phyloP scores from a whole-genome alignment of 2,329 filamentous ascomycete species.

The Phoma sp. region DNA sequence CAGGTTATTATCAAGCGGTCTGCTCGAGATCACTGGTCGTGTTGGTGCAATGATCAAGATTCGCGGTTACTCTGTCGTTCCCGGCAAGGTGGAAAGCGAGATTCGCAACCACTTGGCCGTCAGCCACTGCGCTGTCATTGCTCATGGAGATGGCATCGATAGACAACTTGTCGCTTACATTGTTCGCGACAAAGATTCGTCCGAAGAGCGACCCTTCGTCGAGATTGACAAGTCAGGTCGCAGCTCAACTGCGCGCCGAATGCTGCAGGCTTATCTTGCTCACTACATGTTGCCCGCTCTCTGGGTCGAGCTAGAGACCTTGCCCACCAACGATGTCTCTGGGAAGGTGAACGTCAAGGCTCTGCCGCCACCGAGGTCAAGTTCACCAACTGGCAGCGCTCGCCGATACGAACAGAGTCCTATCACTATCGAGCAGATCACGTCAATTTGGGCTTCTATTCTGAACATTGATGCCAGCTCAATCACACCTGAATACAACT shows the following conservation, averaged over 20 bases:
- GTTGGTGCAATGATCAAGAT: slow-evolving; percentile 83
- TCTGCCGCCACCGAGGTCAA: slow-evolving; percentile 65
- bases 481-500: slow-evolving; percentile 73
- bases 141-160: slow-evolving; percentile 77
- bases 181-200: slow-evolving; percentile 68
- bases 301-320: slow-evolving; percentile 73
- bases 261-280: slow-evolving; percentile 70
- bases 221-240: slow-evolving; percentile 74
- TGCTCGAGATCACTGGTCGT: slow-evolving; percentile 76
- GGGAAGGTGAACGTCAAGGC: slow-evolving; percentile 78
- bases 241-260: slow-evolving; percentile 70
- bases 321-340: slow-evolving; percentile 79
- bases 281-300: slow-evolving; percentile 84
- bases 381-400: slow-evolving; percentile 54
- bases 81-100: slow-evolving; percentile 75
- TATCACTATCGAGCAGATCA: slow-evolving; percentile 70
- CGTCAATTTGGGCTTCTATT: slow-evolving; percentile 73
- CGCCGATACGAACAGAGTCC: slow-evolving; percentile 64
- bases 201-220: slow-evolving; percentile 64
- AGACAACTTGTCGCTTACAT: slow-evolving; percentile 78
- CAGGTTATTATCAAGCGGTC: slow-evolving; percentile 68
- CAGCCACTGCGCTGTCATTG: slow-evolving; percentile 71
- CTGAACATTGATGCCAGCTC: slow-evolving; percentile 67
- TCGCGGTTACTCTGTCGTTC: slow-evolving; percentile 78
- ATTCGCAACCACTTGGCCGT: slow-evolving; percentile 74